phyloP scores from a whole-genome alignment of 352 stramenopile species.

The Pythium myriotylum region DNA sequence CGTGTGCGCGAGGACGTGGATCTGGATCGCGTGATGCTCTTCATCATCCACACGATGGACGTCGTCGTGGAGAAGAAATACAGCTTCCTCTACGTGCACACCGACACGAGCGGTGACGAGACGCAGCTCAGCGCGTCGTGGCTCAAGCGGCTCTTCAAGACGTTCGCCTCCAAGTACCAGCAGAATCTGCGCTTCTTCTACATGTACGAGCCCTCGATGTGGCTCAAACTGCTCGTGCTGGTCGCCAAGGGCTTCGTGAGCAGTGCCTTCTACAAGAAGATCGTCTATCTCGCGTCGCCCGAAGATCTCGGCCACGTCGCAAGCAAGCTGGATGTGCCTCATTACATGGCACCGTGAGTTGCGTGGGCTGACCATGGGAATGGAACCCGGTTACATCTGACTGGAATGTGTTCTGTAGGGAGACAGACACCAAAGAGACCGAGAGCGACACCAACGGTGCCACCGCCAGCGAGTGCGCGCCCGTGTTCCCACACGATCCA shows the following conservation, averaged over 20 bases:
- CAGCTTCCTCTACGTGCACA: constrained; percentile 74
- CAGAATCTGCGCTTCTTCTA: constrained; percentile 78
- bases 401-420: background rate
- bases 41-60: constrained; percentile 71
- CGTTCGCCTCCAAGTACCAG: constrained; percentile 58
- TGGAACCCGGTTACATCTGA: too few species aligned
- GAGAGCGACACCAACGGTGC: background rate
- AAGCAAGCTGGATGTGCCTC: constrained; percentile 45
- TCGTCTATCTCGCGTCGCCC: constrained; percentile 64
- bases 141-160: constrained; percentile 69
- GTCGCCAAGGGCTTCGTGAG: constrained; percentile 67
- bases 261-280: constrained; percentile 70
- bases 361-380: background rate
- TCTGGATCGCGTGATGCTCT: constrained; percentile 74
- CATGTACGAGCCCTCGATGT: constrained; percentile 72
- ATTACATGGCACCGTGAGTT: constrained; percentile 50
- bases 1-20: constrained; percentile 40
- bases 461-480: background rate
- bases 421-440: background rate
- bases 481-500: constrained; percentile 6
- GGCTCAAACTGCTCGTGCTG: constrained; percentile 74
- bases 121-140: constrained; percentile 64
- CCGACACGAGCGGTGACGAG: constrained; percentile 36
- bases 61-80: constrained; percentile 54
- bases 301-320: constrained; percentile 59